Conservation (phyloP, 495 filamentous ascomycete genomes). For the Xylaria intraflava region DNA sequence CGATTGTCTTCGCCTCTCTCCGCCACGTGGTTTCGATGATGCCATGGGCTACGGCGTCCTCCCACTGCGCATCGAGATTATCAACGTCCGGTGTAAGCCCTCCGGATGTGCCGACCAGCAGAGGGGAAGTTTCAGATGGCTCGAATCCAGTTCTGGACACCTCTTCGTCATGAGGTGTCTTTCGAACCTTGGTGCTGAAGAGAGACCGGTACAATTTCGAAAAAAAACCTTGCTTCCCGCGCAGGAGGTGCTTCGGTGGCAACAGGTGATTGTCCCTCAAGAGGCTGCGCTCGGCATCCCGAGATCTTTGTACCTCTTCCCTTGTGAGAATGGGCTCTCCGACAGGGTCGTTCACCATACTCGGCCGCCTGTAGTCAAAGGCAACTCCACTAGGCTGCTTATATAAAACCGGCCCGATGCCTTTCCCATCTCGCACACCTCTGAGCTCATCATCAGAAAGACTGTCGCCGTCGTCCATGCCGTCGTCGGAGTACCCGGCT, state of each 20-base stretch:
- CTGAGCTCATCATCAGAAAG: slow-evolving; percentile 46
- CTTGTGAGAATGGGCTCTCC: slow-evolving; percentile 49
- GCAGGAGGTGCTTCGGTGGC: slow-evolving; percentile 50
- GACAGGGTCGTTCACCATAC: slow-evolving; percentile 34
- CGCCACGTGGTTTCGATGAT: slow-evolving; percentile 78
- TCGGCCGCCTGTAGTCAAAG: slow-evolving; percentile 49
- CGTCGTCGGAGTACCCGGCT: slow-evolving; percentile 50
- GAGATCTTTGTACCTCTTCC: slow-evolving; percentile 56
- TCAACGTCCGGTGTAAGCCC: slow-evolving; percentile 22
- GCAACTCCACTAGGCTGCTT: slow-evolving; percentile 60
- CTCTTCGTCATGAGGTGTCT: slow-evolving; percentile 26
- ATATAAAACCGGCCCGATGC: slow-evolving; percentile 60
- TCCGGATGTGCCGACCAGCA: slow-evolving; percentile 20
- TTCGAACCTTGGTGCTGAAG: slow-evolving; percentile 41
- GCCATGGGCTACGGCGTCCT: slow-evolving; percentile 65
- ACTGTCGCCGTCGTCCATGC: slow-evolving; percentile 27
- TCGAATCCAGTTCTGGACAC: slow-evolving; percentile 20
- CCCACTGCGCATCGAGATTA: slow-evolving; percentile 59
- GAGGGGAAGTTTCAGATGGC: slow-evolving; percentile 37
- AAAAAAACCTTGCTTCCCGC: slow-evolving; percentile 13
- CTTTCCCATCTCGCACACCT: slow-evolving; percentile 34
- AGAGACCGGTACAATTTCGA: slow-evolving; percentile 32
- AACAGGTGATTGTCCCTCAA: slow-evolving; percentile 72
- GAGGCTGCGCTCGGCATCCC: slow-evolving; percentile 66
- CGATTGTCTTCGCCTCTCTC: slow-evolving; percentile 63